Percentiles rank a stretch among this genome's conserved stretches.
Conservation (phyloP, 2,329 filamentous ascomycete species). For the Apiospora aurea region DNA sequence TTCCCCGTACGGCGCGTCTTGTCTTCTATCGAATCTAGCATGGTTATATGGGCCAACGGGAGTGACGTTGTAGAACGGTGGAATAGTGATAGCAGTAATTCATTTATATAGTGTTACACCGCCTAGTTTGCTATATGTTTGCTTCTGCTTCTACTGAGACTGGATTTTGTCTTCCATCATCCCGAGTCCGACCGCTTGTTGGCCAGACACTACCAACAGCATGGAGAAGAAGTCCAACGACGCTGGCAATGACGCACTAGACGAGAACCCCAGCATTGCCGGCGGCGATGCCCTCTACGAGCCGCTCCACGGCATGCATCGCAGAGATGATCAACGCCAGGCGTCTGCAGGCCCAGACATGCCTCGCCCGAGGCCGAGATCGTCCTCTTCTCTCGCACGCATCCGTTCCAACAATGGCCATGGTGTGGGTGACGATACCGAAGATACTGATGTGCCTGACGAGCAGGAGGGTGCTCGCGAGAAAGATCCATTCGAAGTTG, state of each 20-base stretch:
- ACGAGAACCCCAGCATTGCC: background rate
- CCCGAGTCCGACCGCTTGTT: background rate
- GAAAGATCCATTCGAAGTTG: conserved; percentile 69
- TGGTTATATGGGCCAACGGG: background rate
- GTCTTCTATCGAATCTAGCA: background rate
- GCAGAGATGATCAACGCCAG: background rate
- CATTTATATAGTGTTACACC: background rate
- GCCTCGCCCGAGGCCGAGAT: background rate
- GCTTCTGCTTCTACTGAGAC: background rate
- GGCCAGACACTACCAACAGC: background rate
- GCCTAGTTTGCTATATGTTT: background rate
- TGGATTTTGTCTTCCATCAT: background rate
- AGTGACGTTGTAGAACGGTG: background rate
- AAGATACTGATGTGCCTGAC: conserved; percentile 18
- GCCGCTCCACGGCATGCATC: background rate
- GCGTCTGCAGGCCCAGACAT: background rate
- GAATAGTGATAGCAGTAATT: background rate
- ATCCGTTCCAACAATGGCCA: conserved; percentile 29
- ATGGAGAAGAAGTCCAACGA: background rate
- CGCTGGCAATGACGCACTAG: background rate
- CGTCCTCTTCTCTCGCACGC: conserved; percentile 3
- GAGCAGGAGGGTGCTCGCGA: conserved; percentile 29
- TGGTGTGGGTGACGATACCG: conserved; percentile 23
- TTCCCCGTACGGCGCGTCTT: background rate
- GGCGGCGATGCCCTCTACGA: conserved; percentile 1